Evolutionary conservation across 2,329 filamentous ascomycete species (phyloP), one percentile per base, ranked within the genome.

Genomic region (Dichotomopilus funicola): DNA sequence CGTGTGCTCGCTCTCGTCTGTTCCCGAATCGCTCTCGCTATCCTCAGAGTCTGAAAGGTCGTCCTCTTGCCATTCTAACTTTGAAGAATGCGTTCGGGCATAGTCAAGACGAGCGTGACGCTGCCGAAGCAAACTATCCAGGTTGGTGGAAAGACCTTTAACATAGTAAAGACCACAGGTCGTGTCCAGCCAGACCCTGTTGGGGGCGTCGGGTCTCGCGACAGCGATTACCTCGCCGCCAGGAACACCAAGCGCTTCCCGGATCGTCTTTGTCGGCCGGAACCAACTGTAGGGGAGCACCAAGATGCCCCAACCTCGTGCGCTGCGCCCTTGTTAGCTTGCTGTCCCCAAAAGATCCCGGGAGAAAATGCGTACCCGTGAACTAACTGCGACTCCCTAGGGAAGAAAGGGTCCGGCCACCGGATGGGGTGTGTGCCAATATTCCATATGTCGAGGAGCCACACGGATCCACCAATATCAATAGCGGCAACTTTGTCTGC

Each of bases 371-470:
- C 42, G 35, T 55, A 61, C 56, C 35, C 42, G 8, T 49, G 42
- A 11, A 37, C 10, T 7, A 36, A 6, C 2, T 37, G 12, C 3
- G 41, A 37, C 2, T 38, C 37, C 47, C 34, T 40, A n/a, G 57
- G 5, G 38, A 27, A 27, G 19, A 52, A 13, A 27, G 49, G 9
- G n/a, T 63, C 59, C 6, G 59, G 61, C 12, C 73, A 61, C 4
- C 64, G 61, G 11, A 71, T 43, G 1, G 63, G 63, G 11, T 38
- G 51, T 35, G 49, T 54, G 8, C 66, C 66, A 38, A 70, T 55
- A 38, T 69, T 72, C 79, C 79, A 83, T 11, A 83, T 80, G 44
- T 79, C 71, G 43, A 79, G 70, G 10, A 81, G 57, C 75, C 77
- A 82, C 5, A 74, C 62, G 8, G 60, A 66, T 1, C 78, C 80